A percentile compares a stretch with the other conserved stretches of the same genome.
These are phyloP conservation scores for Mucor velutinosus DNA, from an alignment of 371 early-diverging fungal species.

Conservation along the genomic window DNA sequence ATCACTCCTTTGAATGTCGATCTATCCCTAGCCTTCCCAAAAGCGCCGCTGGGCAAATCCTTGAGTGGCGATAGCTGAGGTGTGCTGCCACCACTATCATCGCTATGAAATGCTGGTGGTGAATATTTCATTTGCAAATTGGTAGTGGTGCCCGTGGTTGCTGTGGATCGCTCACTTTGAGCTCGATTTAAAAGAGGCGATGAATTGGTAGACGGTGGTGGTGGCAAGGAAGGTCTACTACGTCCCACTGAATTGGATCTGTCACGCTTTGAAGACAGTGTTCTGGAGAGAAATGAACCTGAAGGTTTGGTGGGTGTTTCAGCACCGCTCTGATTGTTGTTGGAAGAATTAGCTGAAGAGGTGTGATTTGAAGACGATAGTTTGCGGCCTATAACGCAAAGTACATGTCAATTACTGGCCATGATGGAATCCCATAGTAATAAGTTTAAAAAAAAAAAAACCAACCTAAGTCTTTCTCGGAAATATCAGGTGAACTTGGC, in stretches of 20 bases:
- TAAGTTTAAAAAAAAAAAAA: neutral
- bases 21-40: conserved; percentile 50
- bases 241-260: conserved; percentile 30
- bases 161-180: neutral
- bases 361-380: neutral
- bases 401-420: neutral
- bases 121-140: conserved; percentile 18
- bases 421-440: neutral
- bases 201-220: conserved; percentile 26
- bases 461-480: conserved; percentile 29
- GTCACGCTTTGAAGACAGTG: conserved; percentile 35
- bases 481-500: conserved; percentile 30
- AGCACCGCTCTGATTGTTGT: neutral
- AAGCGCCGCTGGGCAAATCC: conserved; percentile 26
- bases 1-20: conserved; percentile 70
- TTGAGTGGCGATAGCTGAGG: conserved; percentile 23
- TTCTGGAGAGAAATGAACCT: conserved; percentile 36
- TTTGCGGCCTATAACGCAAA: neutral
- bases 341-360: neutral
- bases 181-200: conserved; percentile 26
- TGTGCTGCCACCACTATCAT: conserved; percentile 15
- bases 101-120: conserved; percentile 25
- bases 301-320: neutral
- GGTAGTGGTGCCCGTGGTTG: conserved; percentile 3
- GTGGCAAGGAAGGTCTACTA: conserved; percentile 30